Conservation (phyloP, 2,329 filamentous ascomycete genomes). For the Pseudogymnoascus sp. region DNA sequence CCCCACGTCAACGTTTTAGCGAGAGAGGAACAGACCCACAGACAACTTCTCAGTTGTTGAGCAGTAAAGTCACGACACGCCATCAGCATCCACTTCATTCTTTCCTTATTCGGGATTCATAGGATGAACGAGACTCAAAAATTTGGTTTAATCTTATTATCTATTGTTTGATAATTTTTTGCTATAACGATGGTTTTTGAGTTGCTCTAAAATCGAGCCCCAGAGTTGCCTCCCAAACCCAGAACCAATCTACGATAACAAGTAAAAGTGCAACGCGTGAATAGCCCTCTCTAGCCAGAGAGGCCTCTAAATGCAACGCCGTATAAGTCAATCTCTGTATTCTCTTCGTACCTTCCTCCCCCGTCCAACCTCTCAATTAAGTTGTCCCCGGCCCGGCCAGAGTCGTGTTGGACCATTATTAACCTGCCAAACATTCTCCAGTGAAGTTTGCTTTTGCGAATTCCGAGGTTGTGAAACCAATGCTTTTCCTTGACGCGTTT, state of each 20-base stretch:
- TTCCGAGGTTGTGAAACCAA: background rate
- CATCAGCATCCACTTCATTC: constrained; percentile 4
- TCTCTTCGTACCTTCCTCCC: background rate
- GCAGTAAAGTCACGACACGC: constrained; percentile 1
- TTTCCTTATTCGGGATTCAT: constrained; percentile 6
- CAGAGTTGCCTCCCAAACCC: constrained; percentile 1
- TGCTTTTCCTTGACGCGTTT: background rate
- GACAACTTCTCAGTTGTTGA: background rate
- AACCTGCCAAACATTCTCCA: background rate
- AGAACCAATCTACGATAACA: background rate
- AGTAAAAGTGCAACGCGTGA: background rate
- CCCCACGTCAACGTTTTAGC: background rate
- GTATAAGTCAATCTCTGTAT: background rate
- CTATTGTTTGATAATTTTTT: constrained; percentile 6
- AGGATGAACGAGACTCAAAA: background rate
- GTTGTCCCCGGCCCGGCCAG: background rate
- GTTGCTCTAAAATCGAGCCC: background rate
- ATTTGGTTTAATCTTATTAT: background rate
- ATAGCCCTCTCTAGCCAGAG: background rate
- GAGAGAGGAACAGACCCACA: background rate
- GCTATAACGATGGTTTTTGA: background rate
- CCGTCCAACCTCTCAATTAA: background rate
- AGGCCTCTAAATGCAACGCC: constrained; percentile 4
- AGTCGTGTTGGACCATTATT: background rate
- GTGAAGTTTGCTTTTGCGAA: background rate